Evolutionary conservation across 2,329 filamentous ascomycete genomes (phyloP), one percentile per base, ranked within the genome.

Genomic region (Stachybotrys echinatus): DNA sequence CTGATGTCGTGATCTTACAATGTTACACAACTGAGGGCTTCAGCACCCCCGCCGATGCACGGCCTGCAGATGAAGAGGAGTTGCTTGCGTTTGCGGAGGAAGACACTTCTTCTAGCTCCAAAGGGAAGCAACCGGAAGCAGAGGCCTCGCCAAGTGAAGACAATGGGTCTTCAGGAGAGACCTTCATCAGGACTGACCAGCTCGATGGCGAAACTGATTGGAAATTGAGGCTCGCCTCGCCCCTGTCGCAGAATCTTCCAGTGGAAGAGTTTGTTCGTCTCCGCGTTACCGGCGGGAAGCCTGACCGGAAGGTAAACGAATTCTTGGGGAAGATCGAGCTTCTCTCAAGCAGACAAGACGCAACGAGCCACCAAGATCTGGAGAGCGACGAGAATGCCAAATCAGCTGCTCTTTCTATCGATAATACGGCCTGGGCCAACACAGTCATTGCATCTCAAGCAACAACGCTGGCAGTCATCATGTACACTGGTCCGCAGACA

Each of bases 341-440:
- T 12, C 66, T 84, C 19, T 78, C 84, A 0, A 81, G 76, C 52
- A 73, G 65, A 52, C 70, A 69, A 54, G 72, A 71, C 57, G 78
- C 67, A 54, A 77, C 73, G 62, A 77, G 62, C 60, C 72, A 66
- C 21, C 54, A 62, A 5, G 55, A 68, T 27, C 61, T 61, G 6
- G 58, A 65, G 17, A 64, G 68, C 34, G 62, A 61, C 17, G 70
- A 70, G 19, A 55, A 55, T 18, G 56, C 69, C 17, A 80, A 80
- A 51, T 88, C 87, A 5, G 81, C 85, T 3, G 84, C 92, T 2
- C 75, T 99, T 37, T 89, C 83, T 2, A 96, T 99, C 54, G 94
- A 99, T 69, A 96, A 99, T 63, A 97, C 94, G 7, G 94, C 95
- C 10, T 99, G 95, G 94, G 92, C 92, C 18, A 99, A 97, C 64